Percentiles rank a stretch among this genome's conserved stretches.
phyloP scores from a whole-genome alignment of 208 protist genomes.

The Trypanosoma vivax region DNA sequence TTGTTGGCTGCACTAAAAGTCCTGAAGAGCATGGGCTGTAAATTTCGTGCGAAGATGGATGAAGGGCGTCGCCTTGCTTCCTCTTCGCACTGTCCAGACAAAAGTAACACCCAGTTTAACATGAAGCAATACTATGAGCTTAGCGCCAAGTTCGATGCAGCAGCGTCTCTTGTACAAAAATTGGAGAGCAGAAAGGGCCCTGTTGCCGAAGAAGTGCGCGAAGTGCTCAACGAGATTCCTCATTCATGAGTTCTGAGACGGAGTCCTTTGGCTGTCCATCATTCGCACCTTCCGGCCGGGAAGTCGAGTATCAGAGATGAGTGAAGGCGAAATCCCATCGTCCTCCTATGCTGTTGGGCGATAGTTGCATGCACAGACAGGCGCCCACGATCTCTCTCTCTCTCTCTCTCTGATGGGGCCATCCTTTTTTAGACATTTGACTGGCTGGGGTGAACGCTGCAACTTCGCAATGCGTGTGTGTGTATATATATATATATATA shows the following conservation, averaged over 20 bases:
- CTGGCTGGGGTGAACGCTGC: too few species aligned
- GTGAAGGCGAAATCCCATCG: too few species aligned
- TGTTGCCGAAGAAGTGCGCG: constrained; percentile 49
- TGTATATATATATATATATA: constrained; percentile 3
- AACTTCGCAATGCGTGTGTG: too few species aligned
- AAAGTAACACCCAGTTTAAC: background rate
- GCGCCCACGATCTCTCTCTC: too few species aligned
- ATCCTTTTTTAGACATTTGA: background rate
- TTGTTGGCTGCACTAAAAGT: constrained; percentile 44
- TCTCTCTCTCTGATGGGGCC: background rate
- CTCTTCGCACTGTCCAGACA: constrained; percentile 9
- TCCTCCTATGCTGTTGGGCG: too few species aligned
- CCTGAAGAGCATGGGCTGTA: constrained; percentile 46
- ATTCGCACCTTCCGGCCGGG: background rate
- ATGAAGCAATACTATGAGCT: constrained; percentile 29
- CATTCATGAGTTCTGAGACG: constrained; percentile 13
- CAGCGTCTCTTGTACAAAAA: constrained; percentile 24
- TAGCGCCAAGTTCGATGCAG: constrained; percentile 27
- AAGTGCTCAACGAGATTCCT: constrained; percentile 36
- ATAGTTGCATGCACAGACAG: too few species aligned
- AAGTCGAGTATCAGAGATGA: too few species aligned
- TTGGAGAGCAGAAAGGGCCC: constrained; percentile 38
- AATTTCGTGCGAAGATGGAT: constrained; percentile 43
- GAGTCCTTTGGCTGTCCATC: background rate
- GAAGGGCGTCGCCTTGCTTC: constrained; percentile 12